Evolutionary conservation across 1,139 yeast genomes (phyloP).

Genomic region (Sugiyamaella castrensis): DNA sequence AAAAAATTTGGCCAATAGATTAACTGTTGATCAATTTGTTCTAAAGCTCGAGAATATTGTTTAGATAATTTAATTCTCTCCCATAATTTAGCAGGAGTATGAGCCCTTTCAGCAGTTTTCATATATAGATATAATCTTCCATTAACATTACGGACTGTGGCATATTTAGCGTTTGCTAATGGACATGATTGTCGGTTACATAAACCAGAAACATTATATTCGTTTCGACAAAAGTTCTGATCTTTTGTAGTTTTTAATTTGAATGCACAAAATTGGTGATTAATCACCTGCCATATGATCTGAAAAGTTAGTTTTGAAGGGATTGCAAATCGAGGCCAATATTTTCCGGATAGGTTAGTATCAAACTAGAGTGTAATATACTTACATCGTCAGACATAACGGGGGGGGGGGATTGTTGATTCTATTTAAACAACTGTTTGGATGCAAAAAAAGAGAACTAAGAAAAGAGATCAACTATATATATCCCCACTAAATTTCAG

Average conservation of each 20-base stretch:
- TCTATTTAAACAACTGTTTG: too few species aligned
- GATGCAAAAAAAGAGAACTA: not conserved
- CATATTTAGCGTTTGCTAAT: constrained; percentile 90
- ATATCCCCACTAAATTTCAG: too few species aligned
- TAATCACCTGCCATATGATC: constrained; percentile 88
- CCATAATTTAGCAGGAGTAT: constrained; percentile 91
- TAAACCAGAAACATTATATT: constrained; percentile 83
- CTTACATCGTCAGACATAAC: constrained; percentile 14
- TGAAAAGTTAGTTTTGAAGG: constrained; percentile 37
- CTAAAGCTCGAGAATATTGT: constrained; percentile 81
- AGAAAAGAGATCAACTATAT: too few species aligned
- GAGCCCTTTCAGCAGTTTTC: constrained; percentile 97
- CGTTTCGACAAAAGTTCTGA: constrained; percentile 83
- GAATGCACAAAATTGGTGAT: constrained; percentile 86
- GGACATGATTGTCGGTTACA: constrained; percentile 95
- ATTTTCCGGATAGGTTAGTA: not conserved
- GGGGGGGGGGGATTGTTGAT: too few species aligned
- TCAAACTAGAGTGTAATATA: not conserved
- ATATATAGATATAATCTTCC: constrained; percentile 88
- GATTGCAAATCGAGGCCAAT: too few species aligned
- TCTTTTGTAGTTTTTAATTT: constrained; percentile 76
- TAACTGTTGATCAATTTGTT: constrained; percentile 81
- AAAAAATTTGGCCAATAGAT: constrained; percentile 91
- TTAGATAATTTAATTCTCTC: constrained; percentile 86
- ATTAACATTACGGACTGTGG: constrained; percentile 85